phyloP scores from a whole-genome alignment of 768 basidiomycete genomes.

The Agrocybe praecox region DNA sequence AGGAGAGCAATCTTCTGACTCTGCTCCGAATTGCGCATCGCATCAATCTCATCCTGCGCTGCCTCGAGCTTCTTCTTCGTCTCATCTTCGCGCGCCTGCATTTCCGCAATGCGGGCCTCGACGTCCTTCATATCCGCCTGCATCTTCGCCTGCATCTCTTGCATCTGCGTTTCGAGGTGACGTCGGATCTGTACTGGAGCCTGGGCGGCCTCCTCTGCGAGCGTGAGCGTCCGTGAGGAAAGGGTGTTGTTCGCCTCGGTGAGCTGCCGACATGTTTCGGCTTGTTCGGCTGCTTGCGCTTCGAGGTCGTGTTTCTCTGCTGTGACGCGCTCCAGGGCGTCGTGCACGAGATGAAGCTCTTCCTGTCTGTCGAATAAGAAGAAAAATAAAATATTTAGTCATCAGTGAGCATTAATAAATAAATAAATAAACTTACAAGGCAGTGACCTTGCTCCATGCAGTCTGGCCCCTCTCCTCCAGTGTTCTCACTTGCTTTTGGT shows the following conservation, averaged over 20 bases:
- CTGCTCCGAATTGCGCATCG: conserved; percentile 72
- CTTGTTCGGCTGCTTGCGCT: conserved; percentile 66
- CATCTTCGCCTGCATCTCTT: not conserved
- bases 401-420: conserved; percentile 10
- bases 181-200: conserved; percentile 59
- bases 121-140: conserved; percentile 26
- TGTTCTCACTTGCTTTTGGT: conserved; percentile 83
- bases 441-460: conserved; percentile 52
- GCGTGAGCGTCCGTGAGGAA: conserved; percentile 67
- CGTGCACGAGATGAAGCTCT: conserved; percentile 63
- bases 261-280: conserved; percentile 72
- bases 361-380: conserved; percentile 52
- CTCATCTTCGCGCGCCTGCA: conserved; percentile 67
- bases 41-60: conserved; percentile 70
- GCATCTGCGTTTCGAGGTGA: conserved; percentile 66
- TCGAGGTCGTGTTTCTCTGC: conserved; percentile 75
- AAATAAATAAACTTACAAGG: conserved; percentile 47
- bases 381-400: conserved; percentile 12
- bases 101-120: conserved; percentile 57
- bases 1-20: conserved; percentile 81
- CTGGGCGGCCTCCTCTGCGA: conserved; percentile 69
- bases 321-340: conserved; percentile 57
- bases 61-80: conserved; percentile 61
- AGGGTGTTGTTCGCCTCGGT: conserved; percentile 79
- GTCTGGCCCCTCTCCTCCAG: conserved; percentile 75